Base-by-base conservation (phyloP, 768 basidiomycete species). In the Trametes cubensis region DNA sequence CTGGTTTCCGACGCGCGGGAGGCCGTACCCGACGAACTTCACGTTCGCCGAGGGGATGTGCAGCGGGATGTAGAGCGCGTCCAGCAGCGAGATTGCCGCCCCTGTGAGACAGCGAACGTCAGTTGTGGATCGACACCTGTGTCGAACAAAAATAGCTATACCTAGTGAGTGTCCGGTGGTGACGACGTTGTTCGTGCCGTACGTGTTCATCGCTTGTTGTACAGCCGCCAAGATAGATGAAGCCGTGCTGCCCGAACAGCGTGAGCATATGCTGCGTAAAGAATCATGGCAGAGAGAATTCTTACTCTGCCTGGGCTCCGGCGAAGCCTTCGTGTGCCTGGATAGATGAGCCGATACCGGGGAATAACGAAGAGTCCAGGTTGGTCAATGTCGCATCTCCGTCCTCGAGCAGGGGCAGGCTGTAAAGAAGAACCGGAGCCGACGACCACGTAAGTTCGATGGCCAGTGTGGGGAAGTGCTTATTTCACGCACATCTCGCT, bases 41-140 rank as follows among this genome's bases (percentile, higher is more conserved):
- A 62, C 64, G 54, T 68, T 65, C 6, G 68, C 61, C 14, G 67
- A 72, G 0, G 82, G 76, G 34, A 86, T 70, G 59, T 83, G 79
- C 23, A 83, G 70, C n/a, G 81, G 81, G 6, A 85, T 76, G 69
- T 77, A 83, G n/a, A 85, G 74, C 6, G 80, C 74, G 57, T 84
- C 82, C 41, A 85, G 72, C 4, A 85, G 75, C 5, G 83, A 74
- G 53, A 87, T 71, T 1, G 84, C 85, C 38, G 78, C 85, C 49
- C 85, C 83, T 77, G 54, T 21, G 6, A 25, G 18, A 6, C 13
- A 46, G 34, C 34, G 11, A 10, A 7, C n/a, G 26, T 49, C 48
- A 49, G 28, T 1, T 14, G 25, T 49, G 8, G 28, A 28, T 26
- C 25, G 1, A 26, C 25, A 14, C 14, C 14, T 23, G 46, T 4